Base-by-base conservation (phyloP, 2,329 filamentous ascomycete genomes). In the Parascedosporium putredinis region DNA sequence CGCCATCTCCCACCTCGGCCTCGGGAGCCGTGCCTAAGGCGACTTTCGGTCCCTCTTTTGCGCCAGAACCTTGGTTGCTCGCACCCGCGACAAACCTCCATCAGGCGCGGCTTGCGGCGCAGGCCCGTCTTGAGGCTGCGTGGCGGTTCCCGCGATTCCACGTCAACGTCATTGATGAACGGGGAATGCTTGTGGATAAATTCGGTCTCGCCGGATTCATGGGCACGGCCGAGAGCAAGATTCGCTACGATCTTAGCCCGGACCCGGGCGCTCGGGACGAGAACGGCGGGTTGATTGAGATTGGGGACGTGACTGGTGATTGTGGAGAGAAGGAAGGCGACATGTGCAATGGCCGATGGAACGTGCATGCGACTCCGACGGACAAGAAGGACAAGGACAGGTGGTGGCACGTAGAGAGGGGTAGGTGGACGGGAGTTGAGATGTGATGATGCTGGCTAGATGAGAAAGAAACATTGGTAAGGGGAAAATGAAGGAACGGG, bases 121-220 rank as follows among this genome's bases (percentile, higher is more conserved):
- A 89, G 60, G 65, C 72, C 0, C 74, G 84, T 1, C 73, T 87
- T 20, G 76, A 85, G 33, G 70, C 73, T 18, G 79, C 81, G 0
- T 69, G 73, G 20, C 65, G 67, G 22, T 58, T 65, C 1, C 78
- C 79, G 1, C 69, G 72, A 14, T 82, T 82, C 59, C 70, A 71
- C 6, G 70, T 88, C 31, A 74, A 78, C 9, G 72, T 88, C 2
- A 60, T 69, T 2, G 71, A 75, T 52, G 75, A 79, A 52, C 62
- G 72, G 12, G 78, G 78, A 1, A 62, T 64, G 1, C 56, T 79
- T 1, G 61, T 71, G 1, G 73, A 81, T 25, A 69, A 71, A 2
- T 77, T 75, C 47, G 71, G 70, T 3, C 64, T 87, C 16, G 79
- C 72, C 1, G 76, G 75, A 0, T 88, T 78, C 59, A 62, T 88